Evolutionary conservation across 305 asterid species (phyloP), one percentile per base, ranked within the genome.

Genomic region (Solanum chacoense): DNA sequence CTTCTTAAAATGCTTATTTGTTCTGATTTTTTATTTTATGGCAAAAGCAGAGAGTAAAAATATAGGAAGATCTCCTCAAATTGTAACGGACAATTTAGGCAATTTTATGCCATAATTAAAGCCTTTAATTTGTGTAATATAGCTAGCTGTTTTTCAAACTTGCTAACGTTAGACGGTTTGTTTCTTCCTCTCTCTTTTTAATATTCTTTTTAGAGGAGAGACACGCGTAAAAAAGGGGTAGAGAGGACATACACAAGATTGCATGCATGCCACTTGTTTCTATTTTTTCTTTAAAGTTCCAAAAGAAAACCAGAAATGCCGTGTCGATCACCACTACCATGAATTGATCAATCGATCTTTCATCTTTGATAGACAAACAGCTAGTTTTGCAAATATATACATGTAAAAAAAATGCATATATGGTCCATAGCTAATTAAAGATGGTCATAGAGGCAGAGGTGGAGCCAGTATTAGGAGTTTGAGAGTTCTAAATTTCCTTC

Each of bases 241-340:
- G 65, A 83, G 73, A 87, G 13, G 91, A 89, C 89, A 89, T 89
- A 88, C 29, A 92, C 90, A 80, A 89, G 85, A 83, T 74, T 93
- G 94, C 96, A 94, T 94, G 96, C 88, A 20, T 31, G 94, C 92
- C 95, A 94, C 94, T 93, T 93, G 94, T 90, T 88, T 91, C 73
- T 34, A 22, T 12, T 86, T 87, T 91, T 89, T 91, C 93, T 31
- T 87, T 16, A 34, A n/a, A n/a, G 73, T n/a, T n/a, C 31, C 31
- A 65, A 65, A 24, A 16, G 38, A 73, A 18, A 24, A 87, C 13
- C 73, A 59, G 75, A 31, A 38, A 24, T 55, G 20, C 3, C 6
- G 5, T 11, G 20, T 12, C 10, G 2, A 69, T 42, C 85, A 42
- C 6, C 28, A 42, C 1, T 31, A 80, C 38, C 38, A 5, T 79